These are phyloP conservation scores for Trichoderma harzianum DNA, from an alignment of 2,329 filamentous ascomycete genomes.

Conservation along the genomic window DNA sequence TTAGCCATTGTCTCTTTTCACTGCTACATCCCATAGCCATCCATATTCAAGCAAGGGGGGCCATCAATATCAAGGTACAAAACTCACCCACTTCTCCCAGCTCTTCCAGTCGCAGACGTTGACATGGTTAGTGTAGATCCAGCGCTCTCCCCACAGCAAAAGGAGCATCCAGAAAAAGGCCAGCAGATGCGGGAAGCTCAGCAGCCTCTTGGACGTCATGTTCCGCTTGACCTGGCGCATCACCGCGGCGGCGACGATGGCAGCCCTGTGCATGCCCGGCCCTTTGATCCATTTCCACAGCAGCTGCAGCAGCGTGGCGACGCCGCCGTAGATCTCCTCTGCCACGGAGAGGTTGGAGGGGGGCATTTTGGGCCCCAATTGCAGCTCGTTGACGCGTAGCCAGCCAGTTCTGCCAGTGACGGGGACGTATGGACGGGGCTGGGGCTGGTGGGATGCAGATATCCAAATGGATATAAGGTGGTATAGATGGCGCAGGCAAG, in stretches of 20 bases:
- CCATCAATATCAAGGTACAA: not conserved
- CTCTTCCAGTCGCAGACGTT: slow-evolving; percentile 73
- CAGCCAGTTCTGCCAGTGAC: not conserved
- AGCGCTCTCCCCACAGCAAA: slow-evolving; percentile 82
- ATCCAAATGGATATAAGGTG: not conserved
- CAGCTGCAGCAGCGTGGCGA: slow-evolving; percentile 28
- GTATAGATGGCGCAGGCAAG: not conserved
- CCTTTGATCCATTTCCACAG: slow-evolving; percentile 42
- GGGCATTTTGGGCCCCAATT: slow-evolving; percentile 32
- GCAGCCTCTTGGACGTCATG: slow-evolving; percentile 47
- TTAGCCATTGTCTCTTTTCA: not conserved
- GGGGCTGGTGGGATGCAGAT: not conserved
- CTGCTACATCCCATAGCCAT: not conserved
- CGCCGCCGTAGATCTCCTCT: slow-evolving; percentile 24
- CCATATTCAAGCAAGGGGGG: not conserved
- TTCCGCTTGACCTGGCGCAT: slow-evolving; percentile 37
- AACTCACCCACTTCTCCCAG: slow-evolving; percentile 88
- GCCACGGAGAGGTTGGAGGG: slow-evolving; percentile 24
- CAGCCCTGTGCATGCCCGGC: slow-evolving; percentile 38
- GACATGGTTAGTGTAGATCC: slow-evolving; percentile 68
- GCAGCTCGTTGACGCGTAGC: slow-evolving; percentile 18
- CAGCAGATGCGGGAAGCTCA: slow-evolving; percentile 65
- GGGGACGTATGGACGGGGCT: not conserved
- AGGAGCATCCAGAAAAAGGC: slow-evolving; percentile 71
- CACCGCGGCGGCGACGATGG: slow-evolving; percentile 29